Base-by-base conservation (phyloP, 495 filamentous ascomycete genomes). In the Amphirosellinia nigrospora region DNA sequence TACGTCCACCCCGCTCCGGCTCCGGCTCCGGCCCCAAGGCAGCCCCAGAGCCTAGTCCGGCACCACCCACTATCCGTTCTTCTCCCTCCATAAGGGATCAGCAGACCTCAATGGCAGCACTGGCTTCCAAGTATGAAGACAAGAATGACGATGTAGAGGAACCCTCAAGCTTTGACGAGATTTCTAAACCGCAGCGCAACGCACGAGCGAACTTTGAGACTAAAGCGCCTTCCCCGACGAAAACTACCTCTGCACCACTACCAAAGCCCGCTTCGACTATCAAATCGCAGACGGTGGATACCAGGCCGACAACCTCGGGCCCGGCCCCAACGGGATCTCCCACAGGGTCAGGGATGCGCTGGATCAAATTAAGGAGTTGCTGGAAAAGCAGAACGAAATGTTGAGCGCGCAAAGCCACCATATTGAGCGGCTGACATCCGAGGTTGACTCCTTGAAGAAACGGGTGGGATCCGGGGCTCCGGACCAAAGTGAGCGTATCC, bases 101-200 rank as follows among this genome's bases (percentile, higher is more conserved):
- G 82, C 93, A 93, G 73, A 86, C 85, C 63, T 95, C 93, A 0
- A 94, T 98, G 81, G 89, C 92, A 36, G 88, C 88, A 62, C 88
- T 94, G 83, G 94, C 94, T 1, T 87, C 86, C 76, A 97, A 94
- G 80, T 97, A 91, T 77, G 89, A 93, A 64, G 94, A 92, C 19
- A 89, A 90, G 30, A 83, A 87, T 10, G 84, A 82, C 6, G 87
- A 89, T 4, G 82, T 78, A 45, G 88, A 90, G 61, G 92, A 93
- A 55, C 85, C 87, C 15, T 94, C 92, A 5, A 92, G 89, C 80
- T 97, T 97, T 74, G 92, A 97, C 76, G 92, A 95, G 73, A 85
- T 93, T 23, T 72, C 91, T n/a, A 92, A 92, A 10, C 62, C 76
- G 3, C 78, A 83, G 60, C 80, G 82, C 48, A 74, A 77, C 39